Conservation (phyloP, 805 yeast genomes). For the Schwanniomyces yamadae region DNA sequence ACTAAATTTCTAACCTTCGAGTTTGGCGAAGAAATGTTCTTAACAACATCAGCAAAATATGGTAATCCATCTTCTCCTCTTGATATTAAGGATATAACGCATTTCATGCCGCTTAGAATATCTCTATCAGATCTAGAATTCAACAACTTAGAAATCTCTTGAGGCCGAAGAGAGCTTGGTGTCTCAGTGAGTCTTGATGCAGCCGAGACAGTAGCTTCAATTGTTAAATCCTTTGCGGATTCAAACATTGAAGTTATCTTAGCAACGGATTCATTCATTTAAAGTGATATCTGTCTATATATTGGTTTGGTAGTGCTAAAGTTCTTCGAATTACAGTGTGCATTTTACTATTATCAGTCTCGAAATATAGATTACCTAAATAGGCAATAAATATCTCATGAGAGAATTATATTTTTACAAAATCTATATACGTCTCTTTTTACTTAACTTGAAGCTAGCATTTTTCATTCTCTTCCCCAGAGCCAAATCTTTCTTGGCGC, state of each 20-base stretch:
- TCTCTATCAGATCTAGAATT: slow-evolving; percentile 66
- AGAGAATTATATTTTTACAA: background rate
- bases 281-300: background rate
- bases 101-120: slow-evolving; percentile 40
- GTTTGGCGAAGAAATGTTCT: slow-evolving; percentile 69
- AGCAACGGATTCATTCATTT: slow-evolving; percentile 51
- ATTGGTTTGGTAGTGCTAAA: background rate
- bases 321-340: no score
- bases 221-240: slow-evolving; percentile 73
- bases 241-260: slow-evolving; percentile 71
- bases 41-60: slow-evolving; percentile 82
- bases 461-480: slow-evolving; percentile 61
- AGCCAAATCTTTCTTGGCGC: slow-evolving; percentile 44
- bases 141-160: slow-evolving; percentile 63
- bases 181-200: slow-evolving; percentile 64
- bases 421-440: slow-evolving; percentile 10
- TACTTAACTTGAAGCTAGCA: slow-evolving; percentile 53
- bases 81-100: slow-evolving; percentile 38
- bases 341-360: background rate
- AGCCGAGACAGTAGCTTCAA: slow-evolving; percentile 82
- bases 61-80: slow-evolving; percentile 41
- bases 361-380: slow-evolving; percentile 8
- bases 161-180: slow-evolving; percentile 56
- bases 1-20: slow-evolving; percentile 74
- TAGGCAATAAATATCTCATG: slow-evolving; percentile 3